Evolutionary conservation across 75 land plant genomes (phyloP), one percentile per base, ranked within the genome.

Genomic region (Picea sitchensis): DNA sequence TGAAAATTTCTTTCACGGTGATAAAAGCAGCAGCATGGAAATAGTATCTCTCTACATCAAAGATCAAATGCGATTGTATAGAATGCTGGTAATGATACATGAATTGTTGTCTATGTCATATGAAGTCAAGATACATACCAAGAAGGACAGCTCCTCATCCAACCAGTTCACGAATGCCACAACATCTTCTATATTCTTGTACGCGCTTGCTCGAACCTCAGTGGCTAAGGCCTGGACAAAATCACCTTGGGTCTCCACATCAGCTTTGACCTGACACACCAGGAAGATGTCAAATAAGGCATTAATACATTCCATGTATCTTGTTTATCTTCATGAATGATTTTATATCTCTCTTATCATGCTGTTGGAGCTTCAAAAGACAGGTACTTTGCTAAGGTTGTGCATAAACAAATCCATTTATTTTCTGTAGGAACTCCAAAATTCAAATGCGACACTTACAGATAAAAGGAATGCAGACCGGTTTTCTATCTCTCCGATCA

Each of bases 91-190:
- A n/a, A 20, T 47, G 44, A 20, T 38, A 17, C 15, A n/a, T 9
- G 41, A 71, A 51, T 51, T 12, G 44, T 5, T 71, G 21, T 71
- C 51, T 20, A 18, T 2, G 23, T 71, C 21, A 71, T 71, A 71
- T 41, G 51, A 71, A 71, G 47, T 44, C 2, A 47, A 47, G 74
- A 73, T 31, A 32, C 68, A 57, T 91, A 97, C 99, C 96, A 98
- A 82, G 88, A 95, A 98, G n/a, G 99, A 93, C 31, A 98, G 96
- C 80, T 95, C 99, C 73, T 98, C 99, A 84, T 98, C 99, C 57
- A 98, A 89, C 98, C 98, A 95, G 76, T 86, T 88, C 75, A 98
- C 99, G 80, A 98, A 98, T 62, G 91, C 82, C 21, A 93, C 87
- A 30, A 95, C 90, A 78, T 98, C 98, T 62, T 92, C 88, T 78